Evolutionary conservation across 1,284 basidiomycete species (phyloP), one percentile per base, ranked within the genome.

Genomic region (Trametes hirsuta): DNA sequence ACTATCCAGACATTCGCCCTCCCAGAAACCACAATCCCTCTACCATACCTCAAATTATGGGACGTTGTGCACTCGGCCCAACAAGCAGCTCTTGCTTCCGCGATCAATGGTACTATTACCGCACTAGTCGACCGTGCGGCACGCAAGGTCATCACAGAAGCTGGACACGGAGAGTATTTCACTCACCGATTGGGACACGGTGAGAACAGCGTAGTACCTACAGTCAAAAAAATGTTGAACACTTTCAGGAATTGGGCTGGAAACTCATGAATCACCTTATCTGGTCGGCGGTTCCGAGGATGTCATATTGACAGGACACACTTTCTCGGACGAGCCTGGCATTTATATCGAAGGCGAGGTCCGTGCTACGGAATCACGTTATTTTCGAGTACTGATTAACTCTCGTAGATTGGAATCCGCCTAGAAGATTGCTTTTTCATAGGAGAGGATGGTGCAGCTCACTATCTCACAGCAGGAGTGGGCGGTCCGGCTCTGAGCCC

Each of bases 391-490:
- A 55, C 50, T 41, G 40, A 37, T 4, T 47, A 44, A 51, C 56
- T 62, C 41, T 44, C 25, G 1, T 61, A 88, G 85, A 77, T 88
- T 45, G 93, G 93, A 0, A 83, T 94, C 14, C 82, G 93, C 39
- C 74, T 95, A 48, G 93, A 95, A 69, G 93, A 95, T 69, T 93
- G 91, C 69, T 90, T 94, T 68, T 88, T 87, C 63, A 81, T 94
- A 54, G 72, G 79, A 24, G 78, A 82, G 36, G 71, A 78, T 34
- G 87, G 89, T 0, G 69, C 70, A 0, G 78, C 84, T 15, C 75
- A 81, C 39, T 83, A 84, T 71, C 77, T 92, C 34, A 92, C 89
- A 1, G 79, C 75, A 30, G 81, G 79, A 10, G 83, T 84, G 30
- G 89, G 89, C 6, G 88, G 87, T 3, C 82, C 79, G 40, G 82